Percentiles rank a stretch among this genome's conserved stretches.
Evolutionary conservation across 2,329 filamentous ascomycete species (phyloP).

Genomic region (Volutella citrinella): DNA sequence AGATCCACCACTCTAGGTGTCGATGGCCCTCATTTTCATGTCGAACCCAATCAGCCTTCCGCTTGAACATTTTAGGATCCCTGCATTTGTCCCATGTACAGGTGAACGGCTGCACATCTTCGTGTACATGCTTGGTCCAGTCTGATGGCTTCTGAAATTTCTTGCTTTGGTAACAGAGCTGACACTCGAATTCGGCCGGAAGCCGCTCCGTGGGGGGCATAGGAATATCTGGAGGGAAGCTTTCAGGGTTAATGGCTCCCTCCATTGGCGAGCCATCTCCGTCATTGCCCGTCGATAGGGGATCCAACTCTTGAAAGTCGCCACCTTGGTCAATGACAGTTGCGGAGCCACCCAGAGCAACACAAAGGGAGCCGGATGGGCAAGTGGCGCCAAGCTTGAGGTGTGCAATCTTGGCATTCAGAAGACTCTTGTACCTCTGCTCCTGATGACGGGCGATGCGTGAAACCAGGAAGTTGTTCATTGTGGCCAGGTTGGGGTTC

Average conservation of each 20-base stretch:
- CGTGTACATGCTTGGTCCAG: constrained; percentile 95
- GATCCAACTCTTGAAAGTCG: constrained; percentile 58
- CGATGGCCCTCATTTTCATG: constrained; percentile 92
- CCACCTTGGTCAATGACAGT: constrained; percentile 58
- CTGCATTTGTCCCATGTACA: constrained; percentile 83
- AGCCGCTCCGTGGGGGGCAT: constrained; percentile 73
- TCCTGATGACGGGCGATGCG: constrained; percentile 80
- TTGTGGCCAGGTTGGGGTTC: constrained; percentile 65
- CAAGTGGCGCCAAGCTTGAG: constrained; percentile 60
- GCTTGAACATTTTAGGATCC: constrained; percentile 88
- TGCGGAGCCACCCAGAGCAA: constrained; percentile 64
- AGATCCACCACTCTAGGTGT: constrained; percentile 88
- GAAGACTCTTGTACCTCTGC: constrained; percentile 72
- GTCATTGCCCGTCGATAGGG: constrained; percentile 50
- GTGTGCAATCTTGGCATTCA: constrained; percentile 70
- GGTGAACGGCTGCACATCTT: constrained; percentile 89
- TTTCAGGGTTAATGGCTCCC: constrained; percentile 65
- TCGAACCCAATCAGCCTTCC: constrained; percentile 93
- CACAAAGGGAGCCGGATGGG: constrained; percentile 59
- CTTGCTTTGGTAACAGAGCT: constrained; percentile 80
- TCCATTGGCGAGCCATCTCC: constrained; percentile 68
- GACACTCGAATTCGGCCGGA: constrained; percentile 87
- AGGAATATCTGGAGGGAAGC: constrained; percentile 78
- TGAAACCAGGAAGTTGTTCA: constrained; percentile 64
- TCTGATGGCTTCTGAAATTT: constrained; percentile 89